Evolutionary conservation across 164 flowering plant genomes (phyloP).

Genomic region (Liriodendron chinense): DNA sequence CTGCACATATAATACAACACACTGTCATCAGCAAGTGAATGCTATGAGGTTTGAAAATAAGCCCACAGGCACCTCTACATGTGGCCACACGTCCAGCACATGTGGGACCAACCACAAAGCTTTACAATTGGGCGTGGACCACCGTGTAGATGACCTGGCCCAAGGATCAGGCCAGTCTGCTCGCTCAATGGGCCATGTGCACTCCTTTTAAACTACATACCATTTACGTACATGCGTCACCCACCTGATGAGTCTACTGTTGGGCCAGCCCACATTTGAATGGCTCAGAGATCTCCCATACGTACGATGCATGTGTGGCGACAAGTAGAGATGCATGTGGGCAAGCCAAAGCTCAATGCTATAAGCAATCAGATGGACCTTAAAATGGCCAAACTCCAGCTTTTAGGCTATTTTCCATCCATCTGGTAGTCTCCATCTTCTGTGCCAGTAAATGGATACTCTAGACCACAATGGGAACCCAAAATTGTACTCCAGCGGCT

Average conservation of each 20-base stretch:
- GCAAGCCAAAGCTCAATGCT: neutral
- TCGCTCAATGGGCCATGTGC: neutral
- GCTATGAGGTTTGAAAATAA: neutral
- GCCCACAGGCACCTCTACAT: neutral
- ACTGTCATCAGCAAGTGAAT: neutral
- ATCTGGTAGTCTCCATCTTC: slow-evolving; percentile 76
- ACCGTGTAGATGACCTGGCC: neutral
- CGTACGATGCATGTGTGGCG: neutral
- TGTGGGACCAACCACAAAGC: neutral
- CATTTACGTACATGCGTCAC: no score
- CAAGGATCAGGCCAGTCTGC: neutral
- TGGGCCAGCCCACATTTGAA: neutral
- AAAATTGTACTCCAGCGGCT: slow-evolving; percentile 75
- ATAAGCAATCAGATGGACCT: neutral
- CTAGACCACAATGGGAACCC: slow-evolving; percentile 96
- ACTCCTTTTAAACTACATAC: neutral
- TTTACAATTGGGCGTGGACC: neutral
- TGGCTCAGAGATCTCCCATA: neutral
- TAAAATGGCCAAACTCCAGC: neutral
- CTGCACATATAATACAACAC: neutral
- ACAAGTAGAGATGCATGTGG: neutral
- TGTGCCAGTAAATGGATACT: slow-evolving; percentile 96
- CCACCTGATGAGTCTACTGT: neutral
- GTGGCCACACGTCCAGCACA: neutral
- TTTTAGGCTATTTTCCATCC: slow-evolving; percentile 28